phyloP scores from a whole-genome alignment of 768 basidiomycete species.

The Mycena alexandri region DNA sequence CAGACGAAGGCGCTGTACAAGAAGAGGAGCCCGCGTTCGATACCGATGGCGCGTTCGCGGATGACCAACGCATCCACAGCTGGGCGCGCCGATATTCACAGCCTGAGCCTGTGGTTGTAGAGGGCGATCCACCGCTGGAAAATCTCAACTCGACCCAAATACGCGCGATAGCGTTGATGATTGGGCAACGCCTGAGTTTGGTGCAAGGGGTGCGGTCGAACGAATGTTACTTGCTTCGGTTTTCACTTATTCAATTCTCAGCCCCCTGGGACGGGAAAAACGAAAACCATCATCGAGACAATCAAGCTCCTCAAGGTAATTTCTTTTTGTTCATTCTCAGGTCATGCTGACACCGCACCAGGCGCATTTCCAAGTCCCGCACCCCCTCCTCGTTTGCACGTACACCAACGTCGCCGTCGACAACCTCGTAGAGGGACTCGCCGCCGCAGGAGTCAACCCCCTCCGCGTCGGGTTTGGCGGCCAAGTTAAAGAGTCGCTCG shows the following conservation, averaged over 20 bases:
- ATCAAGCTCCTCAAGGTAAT: conserved; percentile 82
- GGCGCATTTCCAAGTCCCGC: conserved; percentile 83
- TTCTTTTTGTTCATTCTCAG: background rate
- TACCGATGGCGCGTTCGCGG: conserved; percentile 67
- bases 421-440: conserved; percentile 85
- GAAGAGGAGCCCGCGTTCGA: conserved; percentile 26
- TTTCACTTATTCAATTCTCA: conserved; percentile 43
- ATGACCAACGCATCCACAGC: conserved; percentile 82
- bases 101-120: conserved; percentile 70
- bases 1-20: conserved; percentile 7
- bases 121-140: conserved; percentile 80
- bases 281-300: conserved; percentile 90
- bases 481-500: conserved; percentile 68
- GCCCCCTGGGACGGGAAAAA: conserved; percentile 96
- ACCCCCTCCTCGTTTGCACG: conserved; percentile 91
- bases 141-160: conserved; percentile 83
- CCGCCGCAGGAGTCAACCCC: conserved; percentile 71
- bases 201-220: conserved; percentile 91
- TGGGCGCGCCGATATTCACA: conserved; percentile 82
- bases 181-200: conserved; percentile 81
- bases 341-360: conserved; percentile 43
- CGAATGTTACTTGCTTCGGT: conserved; percentile 3
- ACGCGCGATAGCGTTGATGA: conserved; percentile 88
- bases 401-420: conserved; percentile 96
- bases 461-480: conserved; percentile 80